Evolutionary conservation across 2,329 filamentous ascomycete species (phyloP).

Genomic region (Sporothrix humicola): DNA sequence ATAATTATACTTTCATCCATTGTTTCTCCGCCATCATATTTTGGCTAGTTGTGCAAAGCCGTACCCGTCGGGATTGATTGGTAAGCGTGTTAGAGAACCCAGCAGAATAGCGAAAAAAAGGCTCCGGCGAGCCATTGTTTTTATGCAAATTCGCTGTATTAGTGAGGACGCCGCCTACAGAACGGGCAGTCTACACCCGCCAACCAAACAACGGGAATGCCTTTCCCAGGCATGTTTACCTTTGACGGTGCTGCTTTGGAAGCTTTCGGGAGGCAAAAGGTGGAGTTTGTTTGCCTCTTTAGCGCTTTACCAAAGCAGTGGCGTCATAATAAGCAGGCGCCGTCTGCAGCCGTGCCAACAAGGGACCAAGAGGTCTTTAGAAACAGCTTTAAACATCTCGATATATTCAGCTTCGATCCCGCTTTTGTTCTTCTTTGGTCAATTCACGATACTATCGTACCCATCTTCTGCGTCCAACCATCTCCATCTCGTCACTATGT

Average conservation of each 20-base stretch:
- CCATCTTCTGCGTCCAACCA: neutral
- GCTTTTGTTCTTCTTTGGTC: neutral
- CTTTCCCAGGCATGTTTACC: neutral
- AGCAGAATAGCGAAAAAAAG: neutral
- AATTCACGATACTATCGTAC: neutral
- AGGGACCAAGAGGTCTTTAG: neutral
- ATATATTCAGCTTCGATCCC: neutral
- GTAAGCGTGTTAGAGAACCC: conserved; percentile 11
- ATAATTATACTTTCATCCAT: neutral
- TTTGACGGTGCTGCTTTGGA: neutral
- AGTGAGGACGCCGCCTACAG: neutral
- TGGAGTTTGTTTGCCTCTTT: conserved; percentile 20
- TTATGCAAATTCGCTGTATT: neutral
- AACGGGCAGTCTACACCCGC: neutral
- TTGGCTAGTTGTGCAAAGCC: neutral
- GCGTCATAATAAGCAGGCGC: conserved; percentile 24
- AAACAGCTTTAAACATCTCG: neutral
- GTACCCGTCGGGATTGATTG: conserved; percentile 13
- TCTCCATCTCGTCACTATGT: conserved; percentile 56
- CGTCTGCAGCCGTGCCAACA: neutral
- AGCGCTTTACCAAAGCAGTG: conserved; percentile 18
- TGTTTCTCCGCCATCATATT: neutral
- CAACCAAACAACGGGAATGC: neutral
- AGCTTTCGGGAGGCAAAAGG: neutral
- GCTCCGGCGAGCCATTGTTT: conserved; percentile 5